Percentiles rank a stretch among this genome's conserved stretches.
phyloP scores from a whole-genome alignment of 352 stramenopile genomes.

The Globisporangium polare region DNA sequence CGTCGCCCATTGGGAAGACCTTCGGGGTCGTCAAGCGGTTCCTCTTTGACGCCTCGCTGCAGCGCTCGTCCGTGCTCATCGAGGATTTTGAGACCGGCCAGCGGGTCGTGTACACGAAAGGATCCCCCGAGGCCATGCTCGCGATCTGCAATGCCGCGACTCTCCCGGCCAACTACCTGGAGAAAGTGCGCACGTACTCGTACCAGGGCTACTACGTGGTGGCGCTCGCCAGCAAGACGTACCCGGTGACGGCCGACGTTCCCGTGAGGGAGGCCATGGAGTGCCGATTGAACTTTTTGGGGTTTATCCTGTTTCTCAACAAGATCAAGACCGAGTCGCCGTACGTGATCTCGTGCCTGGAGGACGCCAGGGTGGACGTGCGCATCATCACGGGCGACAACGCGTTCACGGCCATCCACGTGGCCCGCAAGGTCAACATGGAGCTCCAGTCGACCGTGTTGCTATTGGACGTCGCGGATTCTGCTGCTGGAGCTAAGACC shows the following conservation, averaged over 20 bases:
- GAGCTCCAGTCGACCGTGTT: conserved; percentile 50
- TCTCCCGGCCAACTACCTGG: conserved; percentile 69
- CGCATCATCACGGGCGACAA: conserved; percentile 91
- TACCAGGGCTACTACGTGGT: conserved; percentile 86
- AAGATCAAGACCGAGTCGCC: conserved; percentile 83
- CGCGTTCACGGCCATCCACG: conserved; percentile 70
- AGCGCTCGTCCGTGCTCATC: conserved; percentile 67
- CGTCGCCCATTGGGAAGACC: conserved; percentile 62
- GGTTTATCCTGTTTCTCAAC: conserved; percentile 90
- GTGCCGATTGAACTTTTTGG: conserved; percentile 64
- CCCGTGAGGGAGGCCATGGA: conserved; percentile 76
- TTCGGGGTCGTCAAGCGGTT: conserved; percentile 71
- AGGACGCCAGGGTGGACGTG: conserved; percentile 69
- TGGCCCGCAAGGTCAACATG: conserved; percentile 73
- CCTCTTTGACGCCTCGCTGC: conserved; percentile 63
- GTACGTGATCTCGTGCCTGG: conserved; percentile 74
- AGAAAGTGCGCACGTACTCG: conserved; percentile 51
- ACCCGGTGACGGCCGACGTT: conserved; percentile 43
- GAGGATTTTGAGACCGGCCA: conserved; percentile 62
- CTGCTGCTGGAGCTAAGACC: background rate
- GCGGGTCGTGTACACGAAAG: conserved; percentile 66
- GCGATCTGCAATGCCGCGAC: conserved; percentile 60
- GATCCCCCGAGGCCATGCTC: conserved; percentile 53
- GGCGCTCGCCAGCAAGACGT: conserved; percentile 56
- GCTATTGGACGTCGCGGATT: conserved; percentile 35